Base-by-base conservation (phyloP, 2,329 filamentous ascomycete genomes). In the Pleochaeta shiraiana region DNA sequence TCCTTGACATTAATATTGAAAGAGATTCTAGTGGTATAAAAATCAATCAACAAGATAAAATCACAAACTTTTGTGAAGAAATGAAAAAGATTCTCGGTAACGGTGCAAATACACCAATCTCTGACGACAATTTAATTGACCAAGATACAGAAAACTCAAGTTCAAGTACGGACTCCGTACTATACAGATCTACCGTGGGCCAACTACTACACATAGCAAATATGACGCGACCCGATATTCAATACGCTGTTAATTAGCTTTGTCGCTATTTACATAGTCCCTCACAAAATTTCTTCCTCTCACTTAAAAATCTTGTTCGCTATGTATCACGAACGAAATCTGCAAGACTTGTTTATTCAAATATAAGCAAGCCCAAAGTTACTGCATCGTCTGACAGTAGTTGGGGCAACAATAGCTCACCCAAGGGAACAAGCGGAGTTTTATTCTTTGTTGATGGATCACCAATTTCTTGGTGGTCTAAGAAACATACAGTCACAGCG, bases 11-110 rank as follows among this genome's bases (percentile, higher is more conserved):
- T 30, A 47, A 47, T n/a, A n/a, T 57, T 6, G n/a, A 57, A 9
- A 57, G 30, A 14, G 26, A 30, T 9, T 26, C 7, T 30, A 3
- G 30, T 57, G 50, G 50, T 30, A 57, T 57, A 14, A 21, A 26
- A 28, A 57, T 57, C 21, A 57, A 57, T 57, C 50, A 57, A 30
- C 21, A 30, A 57, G 50, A 57, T 28, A 57, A 57, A 57, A 57
- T 28, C 11, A 9, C 28, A 30, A 26, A 21, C n/a, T 26, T 57
- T 21, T 57, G 50, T 57, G n/a, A n/a, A 9, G 50, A 57, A 28
- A 57, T 57, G 24, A n/a, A 26, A 28, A 57, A 28, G 50, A 26
- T 9, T 30, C 21, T 14, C 5, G 28, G 21, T 57, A 4, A n/a
- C 28, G 50, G 50, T 28, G 26, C 50, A 30, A 57, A 57, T n/a